Percentiles rank a stretch among this genome's conserved stretches.
These are phyloP conservation scores for Trichosanthes cucumerina DNA, from an alignment of 306 rosid species.

Conservation along the genomic window DNA sequence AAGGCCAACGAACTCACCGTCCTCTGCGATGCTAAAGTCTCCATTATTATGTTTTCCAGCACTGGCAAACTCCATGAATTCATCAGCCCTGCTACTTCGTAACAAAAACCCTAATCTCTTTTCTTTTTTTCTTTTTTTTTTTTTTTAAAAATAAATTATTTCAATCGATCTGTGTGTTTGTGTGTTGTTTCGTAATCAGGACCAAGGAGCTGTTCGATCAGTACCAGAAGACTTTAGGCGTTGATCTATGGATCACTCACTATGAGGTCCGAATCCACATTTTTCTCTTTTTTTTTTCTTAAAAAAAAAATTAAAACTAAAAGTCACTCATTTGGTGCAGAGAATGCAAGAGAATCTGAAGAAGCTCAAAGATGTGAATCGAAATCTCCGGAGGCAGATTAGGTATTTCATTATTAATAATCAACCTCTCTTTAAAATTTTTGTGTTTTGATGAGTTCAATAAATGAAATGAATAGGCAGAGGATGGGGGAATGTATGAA, in stretches of 20 bases:
- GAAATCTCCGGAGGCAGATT: slow-evolving; percentile 62
- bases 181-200: slow-evolving; percentile 13
- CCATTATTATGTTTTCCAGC: slow-evolving; percentile 56
- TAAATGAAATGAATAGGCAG: slow-evolving; percentile 26
- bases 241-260: slow-evolving; percentile 70
- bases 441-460: neutral
- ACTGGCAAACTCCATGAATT: slow-evolving; percentile 62
- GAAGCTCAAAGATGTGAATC: slow-evolving; percentile 49
- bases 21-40: slow-evolving; percentile 83
- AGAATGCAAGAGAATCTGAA: slow-evolving; percentile 60
- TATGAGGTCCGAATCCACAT: slow-evolving; percentile 38
- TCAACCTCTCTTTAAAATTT: neutral
- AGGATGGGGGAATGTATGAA: slow-evolving; percentile 59
- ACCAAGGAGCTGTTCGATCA: slow-evolving; percentile 67
- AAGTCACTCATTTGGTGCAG: slow-evolving; percentile 16
- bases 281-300: too few species aligned
- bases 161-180: neutral
- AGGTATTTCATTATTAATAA: slow-evolving; percentile 23
- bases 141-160: too few species aligned
- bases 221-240: slow-evolving; percentile 44
- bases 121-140: neutral
- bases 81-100: slow-evolving; percentile 60
- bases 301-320: too few species aligned
- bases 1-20: slow-evolving; percentile 83
- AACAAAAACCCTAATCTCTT: neutral